Evolutionary conservation across 1,139 yeast species (phyloP).

Genomic region (Eremothecium gossypii): DNA sequence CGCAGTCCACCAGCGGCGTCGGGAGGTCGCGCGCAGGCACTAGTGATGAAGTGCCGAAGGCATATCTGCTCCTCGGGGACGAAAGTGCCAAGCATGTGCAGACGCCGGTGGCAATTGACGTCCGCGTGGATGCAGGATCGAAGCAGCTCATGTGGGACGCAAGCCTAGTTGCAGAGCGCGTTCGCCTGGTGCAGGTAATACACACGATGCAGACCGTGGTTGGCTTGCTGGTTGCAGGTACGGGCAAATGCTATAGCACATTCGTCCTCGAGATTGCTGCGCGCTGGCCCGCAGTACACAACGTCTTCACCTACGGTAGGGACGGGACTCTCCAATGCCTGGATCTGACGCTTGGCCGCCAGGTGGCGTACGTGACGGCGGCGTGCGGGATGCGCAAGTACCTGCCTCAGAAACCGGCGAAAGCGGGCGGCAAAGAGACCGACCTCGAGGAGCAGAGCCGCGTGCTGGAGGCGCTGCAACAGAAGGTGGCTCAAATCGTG

Average conservation of each 20-base stretch:
- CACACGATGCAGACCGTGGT: neutral
- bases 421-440: neutral
- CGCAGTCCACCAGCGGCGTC: neutral
- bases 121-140: neutral
- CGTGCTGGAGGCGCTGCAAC: slow-evolving; percentile 10
- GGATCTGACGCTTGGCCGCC: neutral
- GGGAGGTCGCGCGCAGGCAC: neutral
- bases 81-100: neutral
- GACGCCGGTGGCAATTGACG: neutral
- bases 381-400: neutral
- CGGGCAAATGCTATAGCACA: slow-evolving; percentile 4
- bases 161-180: neutral
- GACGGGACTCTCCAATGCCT: neutral
- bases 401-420: neutral
- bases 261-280: neutral
- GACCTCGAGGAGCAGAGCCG: slow-evolving; percentile 9
- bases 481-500: slow-evolving; percentile 15
- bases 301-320: slow-evolving; percentile 3
- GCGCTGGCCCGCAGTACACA: neutral
- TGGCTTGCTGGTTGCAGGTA: slow-evolving; percentile 5
- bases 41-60: neutral
- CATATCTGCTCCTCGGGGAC: slow-evolving; percentile 1
- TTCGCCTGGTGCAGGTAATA: slow-evolving; percentile 1
- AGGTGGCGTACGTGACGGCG: slow-evolving; percentile 1
- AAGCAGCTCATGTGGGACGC: neutral